Base-by-base conservation (phyloP, 805 yeast genomes). In the Cyberlindnera xishuangbannaensis region DNA sequence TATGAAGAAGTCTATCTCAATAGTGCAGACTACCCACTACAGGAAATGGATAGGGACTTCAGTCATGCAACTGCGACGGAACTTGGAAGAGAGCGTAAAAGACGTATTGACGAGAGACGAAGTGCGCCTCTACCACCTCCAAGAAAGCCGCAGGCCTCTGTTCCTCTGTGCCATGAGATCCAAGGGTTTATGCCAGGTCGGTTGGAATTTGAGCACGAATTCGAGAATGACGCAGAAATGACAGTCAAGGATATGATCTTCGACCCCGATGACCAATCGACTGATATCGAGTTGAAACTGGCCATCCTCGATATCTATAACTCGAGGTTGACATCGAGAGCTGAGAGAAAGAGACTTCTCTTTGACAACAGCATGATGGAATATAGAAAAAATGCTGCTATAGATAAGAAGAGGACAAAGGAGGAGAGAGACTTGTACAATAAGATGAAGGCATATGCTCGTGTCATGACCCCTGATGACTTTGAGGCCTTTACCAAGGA, bases 171-270 rank as follows among this genome's bases (percentile, higher is more conserved):
- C 62, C 97, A 94, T 53, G 97, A 94, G 51, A 76, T 92, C 41
- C 97, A 92, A 57, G 97, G 96, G 3, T 92, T 79, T 56, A 92
- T 92, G 99, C 99, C 99, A 25, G 99, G 97, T 27, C 76, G 99
- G 51, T 65, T 92, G 41, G 99, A 92, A 58, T 92, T 92, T 57
- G 99, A 92, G 51, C 85, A 81, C 39, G 99, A 92, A 56, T 87
- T 83, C 25, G 98, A 92, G 55, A 92, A 92, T 50, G 99, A 92
- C 36, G 97, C 98, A 0, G 99, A 92, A 59, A 69, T 81, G 36
- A 79, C 92, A 0, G 85, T 92, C 14, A 92, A 92, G 53, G 98
- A 92, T 55, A 85, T 92, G 95, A 73, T 81, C 2, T 92, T 94
- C 52, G 97, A 92, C 49, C 84, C 90, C 0, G 97, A 90, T 44